Conservation (phyloP, 768 basidiomycete genomes). For the Leccinellum albellum region DNA sequence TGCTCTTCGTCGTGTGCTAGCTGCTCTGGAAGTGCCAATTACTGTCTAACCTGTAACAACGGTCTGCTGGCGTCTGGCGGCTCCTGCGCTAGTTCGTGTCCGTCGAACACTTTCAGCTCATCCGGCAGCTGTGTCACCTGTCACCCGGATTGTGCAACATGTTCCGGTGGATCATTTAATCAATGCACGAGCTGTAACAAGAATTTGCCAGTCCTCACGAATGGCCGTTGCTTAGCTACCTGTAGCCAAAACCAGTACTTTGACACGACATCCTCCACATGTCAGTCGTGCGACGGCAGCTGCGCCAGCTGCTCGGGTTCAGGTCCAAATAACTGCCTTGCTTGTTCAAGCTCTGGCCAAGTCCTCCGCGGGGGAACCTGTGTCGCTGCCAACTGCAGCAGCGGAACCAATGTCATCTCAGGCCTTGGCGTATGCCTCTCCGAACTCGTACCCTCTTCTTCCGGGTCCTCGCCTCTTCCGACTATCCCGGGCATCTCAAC, state of each 20-base stretch:
- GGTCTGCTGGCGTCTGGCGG: conserved; percentile 67
- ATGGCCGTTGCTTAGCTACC: conserved; percentile 74
- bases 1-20: conserved; percentile 73
- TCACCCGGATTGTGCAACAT: conserved; percentile 83
- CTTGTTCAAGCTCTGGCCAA: conserved; percentile 59
- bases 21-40: conserved; percentile 62
- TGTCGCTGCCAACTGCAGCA: conserved; percentile 56
- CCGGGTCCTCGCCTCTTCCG: conserved; percentile 42
- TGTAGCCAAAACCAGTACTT: conserved; percentile 73
- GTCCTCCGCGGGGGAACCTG: conserved; percentile 68
- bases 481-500: conserved; percentile 53
- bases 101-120: conserved; percentile 64
- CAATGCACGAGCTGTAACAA: conserved; percentile 74
- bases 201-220: conserved; percentile 65
- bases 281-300: conserved; percentile 68
- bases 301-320: conserved; percentile 77
- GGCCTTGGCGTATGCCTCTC: conserved; percentile 78
- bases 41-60: conserved; percentile 71
- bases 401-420: conserved; percentile 52
- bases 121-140: conserved; percentile 68
- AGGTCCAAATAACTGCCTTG: conserved; percentile 65
- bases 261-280: conserved; percentile 58
- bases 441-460: conserved; percentile 55
- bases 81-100: conserved; percentile 73
- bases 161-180: conserved; percentile 72